Conservation (phyloP, 2,329 filamentous ascomycete species). For the Alternaria triticimaculans region DNA sequence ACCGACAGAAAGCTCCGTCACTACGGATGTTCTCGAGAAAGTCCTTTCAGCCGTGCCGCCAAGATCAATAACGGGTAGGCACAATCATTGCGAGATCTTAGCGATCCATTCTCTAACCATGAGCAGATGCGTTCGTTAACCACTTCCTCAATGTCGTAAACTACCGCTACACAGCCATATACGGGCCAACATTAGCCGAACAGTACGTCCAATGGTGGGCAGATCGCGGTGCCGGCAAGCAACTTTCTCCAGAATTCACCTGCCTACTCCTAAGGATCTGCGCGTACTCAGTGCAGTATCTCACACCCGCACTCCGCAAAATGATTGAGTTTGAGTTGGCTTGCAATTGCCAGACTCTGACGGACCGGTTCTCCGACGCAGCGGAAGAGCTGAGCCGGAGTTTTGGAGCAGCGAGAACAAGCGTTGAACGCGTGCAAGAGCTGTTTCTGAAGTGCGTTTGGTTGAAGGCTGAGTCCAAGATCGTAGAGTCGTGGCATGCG, state of each 20-base stretch:
- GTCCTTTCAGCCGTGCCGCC: slow-evolving; percentile 41
- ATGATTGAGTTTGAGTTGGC: slow-evolving; percentile 56
- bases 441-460: slow-evolving; percentile 57
- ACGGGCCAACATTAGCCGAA: slow-evolving; percentile 54
- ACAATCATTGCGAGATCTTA: no score
- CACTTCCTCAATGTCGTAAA: slow-evolving; percentile 56
- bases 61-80: slow-evolving; percentile 40
- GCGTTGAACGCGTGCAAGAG: slow-evolving; percentile 57
- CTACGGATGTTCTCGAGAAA: slow-evolving; percentile 42
- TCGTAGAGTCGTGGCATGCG: slow-evolving; percentile 59
- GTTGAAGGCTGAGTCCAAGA: slow-evolving; percentile 57
- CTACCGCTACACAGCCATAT: slow-evolving; percentile 56
- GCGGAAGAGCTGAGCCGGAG: slow-evolving; percentile 54
- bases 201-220: slow-evolving; percentile 58
- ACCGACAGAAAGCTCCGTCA: slow-evolving; percentile 17
- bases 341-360: slow-evolving; percentile 48
- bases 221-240: slow-evolving; percentile 42
- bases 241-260: slow-evolving; percentile 54
- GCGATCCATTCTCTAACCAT: slow-evolving; percentile 8
- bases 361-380: slow-evolving; percentile 51
- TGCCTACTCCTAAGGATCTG: slow-evolving; percentile 57
- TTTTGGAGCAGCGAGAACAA: slow-evolving; percentile 54
- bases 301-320: slow-evolving; percentile 46
- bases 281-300: slow-evolving; percentile 55
- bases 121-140: slow-evolving; percentile 54